Percentiles rank a stretch among this genome's conserved stretches.
These are phyloP conservation scores for Neoconidiobolus thromboides DNA, from an alignment of 371 early-diverging fungal genomes.

Conservation along the genomic window DNA sequence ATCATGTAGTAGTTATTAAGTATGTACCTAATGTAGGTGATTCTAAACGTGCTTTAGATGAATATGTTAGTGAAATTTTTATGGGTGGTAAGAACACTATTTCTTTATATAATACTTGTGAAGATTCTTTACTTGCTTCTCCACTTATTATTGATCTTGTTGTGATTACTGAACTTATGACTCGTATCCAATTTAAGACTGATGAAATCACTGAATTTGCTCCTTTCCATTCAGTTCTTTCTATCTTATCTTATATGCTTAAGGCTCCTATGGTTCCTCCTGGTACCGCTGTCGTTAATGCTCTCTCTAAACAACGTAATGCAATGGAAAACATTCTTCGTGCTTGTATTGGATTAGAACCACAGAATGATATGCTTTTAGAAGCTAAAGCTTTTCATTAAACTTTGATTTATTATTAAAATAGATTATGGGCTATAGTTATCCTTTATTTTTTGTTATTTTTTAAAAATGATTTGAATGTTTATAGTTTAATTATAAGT, in stretches of 20 bases:
- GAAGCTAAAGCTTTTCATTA: conserved; percentile 44
- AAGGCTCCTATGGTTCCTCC: conserved; percentile 83
- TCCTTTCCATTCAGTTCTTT: conserved; percentile 83
- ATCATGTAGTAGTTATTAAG: conserved; percentile 95
- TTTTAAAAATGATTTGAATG: too few species aligned
- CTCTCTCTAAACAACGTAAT: conserved; percentile 78
- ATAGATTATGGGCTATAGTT: too few species aligned
- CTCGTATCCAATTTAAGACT: conserved; percentile 73
- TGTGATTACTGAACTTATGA: conserved; percentile 86
- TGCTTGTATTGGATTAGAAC: conserved; percentile 82
- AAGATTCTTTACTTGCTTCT: conserved; percentile 90
- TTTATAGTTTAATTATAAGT: too few species aligned
- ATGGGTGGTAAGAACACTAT: conserved; percentile 95
- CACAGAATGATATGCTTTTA: conserved; percentile 76
- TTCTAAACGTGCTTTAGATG: conserved; percentile 93
- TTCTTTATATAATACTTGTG: conserved; percentile 92
- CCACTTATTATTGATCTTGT: conserved; percentile 90
- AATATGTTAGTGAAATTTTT: conserved; percentile 92
- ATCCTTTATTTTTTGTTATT: too few species aligned
- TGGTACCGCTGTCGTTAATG: conserved; percentile 87
- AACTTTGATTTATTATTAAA: neutral
- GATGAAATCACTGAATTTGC: conserved; percentile 40
- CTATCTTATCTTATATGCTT: conserved; percentile 72
- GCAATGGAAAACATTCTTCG: conserved; percentile 93
- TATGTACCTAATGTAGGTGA: conserved; percentile 93